These are phyloP conservation scores for Huntiella savannae DNA, from an alignment of 2,329 filamentous ascomycete species.

Conservation along the genomic window DNA sequence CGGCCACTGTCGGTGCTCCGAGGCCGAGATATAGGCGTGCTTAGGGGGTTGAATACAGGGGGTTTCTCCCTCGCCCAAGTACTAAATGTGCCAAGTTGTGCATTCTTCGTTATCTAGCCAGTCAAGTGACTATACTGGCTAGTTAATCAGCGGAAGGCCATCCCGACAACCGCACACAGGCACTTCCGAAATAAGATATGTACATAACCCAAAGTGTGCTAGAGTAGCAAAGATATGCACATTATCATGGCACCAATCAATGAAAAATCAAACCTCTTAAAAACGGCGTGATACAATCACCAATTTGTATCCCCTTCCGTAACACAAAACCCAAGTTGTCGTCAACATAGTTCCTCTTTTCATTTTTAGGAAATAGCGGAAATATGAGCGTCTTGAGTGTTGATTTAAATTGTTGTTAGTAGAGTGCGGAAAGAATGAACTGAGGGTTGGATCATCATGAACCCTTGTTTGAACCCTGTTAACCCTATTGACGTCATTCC, in stretches of 20 bases:
- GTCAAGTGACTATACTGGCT: neutral
- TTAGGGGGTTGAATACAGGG: neutral
- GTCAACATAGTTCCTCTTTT: neutral
- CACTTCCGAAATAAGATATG: neutral
- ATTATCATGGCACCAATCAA: neutral
- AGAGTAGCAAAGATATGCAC: neutral
- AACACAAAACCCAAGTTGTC: neutral
- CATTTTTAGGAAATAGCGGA: neutral
- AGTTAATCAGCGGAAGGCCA: neutral
- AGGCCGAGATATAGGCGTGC: neutral
- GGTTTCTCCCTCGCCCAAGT: neutral
- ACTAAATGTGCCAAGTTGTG: neutral
- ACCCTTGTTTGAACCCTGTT: too few relatives aligned
- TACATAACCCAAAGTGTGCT: neutral
- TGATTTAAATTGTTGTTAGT: neutral
- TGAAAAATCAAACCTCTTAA: too few relatives aligned
- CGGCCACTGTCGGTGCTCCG: slow-evolving; percentile 3
- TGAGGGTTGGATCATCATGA: too few relatives aligned
- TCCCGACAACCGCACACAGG: neutral
- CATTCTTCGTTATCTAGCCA: neutral
- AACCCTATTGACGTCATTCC: too few relatives aligned
- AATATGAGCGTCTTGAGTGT: neutral
- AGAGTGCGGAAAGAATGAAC: too few relatives aligned
- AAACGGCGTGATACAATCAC: too few relatives aligned
- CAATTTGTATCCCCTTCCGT: neutral